phyloP scores from a whole-genome alignment of 2,329 filamentous ascomycete species.

The Paracamarosporium sp. region DNA sequence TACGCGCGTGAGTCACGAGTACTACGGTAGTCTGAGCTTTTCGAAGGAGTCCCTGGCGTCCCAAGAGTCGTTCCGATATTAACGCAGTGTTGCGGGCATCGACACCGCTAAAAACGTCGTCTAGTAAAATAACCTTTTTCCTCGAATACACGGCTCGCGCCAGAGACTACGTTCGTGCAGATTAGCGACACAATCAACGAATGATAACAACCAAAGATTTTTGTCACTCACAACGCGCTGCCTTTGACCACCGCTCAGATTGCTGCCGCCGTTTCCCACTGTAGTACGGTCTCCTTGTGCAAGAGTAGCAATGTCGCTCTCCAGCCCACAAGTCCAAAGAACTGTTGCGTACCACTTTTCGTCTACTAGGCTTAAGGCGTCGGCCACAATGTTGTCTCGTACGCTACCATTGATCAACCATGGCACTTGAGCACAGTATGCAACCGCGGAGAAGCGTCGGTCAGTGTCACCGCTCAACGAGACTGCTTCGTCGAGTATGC shows the following conservation, averaged over 20 bases:
- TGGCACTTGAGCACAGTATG: constrained; percentile 10
- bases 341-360: constrained; percentile 8
- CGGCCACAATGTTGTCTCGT: constrained; percentile 10
- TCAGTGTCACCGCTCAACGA: background rate
- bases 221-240: constrained; percentile 45
- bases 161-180: constrained; percentile 1
- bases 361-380: background rate
- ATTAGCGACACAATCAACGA: background rate
- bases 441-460: background rate
- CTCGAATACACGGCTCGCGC: constrained; percentile 52
- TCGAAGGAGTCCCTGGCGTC: constrained; percentile 3
- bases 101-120: constrained; percentile 56
- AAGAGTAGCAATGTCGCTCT: constrained; percentile 1
- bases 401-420: constrained; percentile 10
- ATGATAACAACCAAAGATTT: background rate
- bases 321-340: constrained; percentile 5
- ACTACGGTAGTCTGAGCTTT: background rate
- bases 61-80: constrained; percentile 5
- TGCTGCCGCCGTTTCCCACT: constrained; percentile 20
- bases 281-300: background rate
- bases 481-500: constrained; percentile 7
- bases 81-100: constrained; percentile 32
- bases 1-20: constrained; percentile 6
- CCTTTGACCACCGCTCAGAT: constrained; percentile 56
- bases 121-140: constrained; percentile 51